Evolutionary conservation across 306 rosid genomes (phyloP), one percentile per base, ranked within the genome.

Genomic region (Comarum palustre): DNA sequence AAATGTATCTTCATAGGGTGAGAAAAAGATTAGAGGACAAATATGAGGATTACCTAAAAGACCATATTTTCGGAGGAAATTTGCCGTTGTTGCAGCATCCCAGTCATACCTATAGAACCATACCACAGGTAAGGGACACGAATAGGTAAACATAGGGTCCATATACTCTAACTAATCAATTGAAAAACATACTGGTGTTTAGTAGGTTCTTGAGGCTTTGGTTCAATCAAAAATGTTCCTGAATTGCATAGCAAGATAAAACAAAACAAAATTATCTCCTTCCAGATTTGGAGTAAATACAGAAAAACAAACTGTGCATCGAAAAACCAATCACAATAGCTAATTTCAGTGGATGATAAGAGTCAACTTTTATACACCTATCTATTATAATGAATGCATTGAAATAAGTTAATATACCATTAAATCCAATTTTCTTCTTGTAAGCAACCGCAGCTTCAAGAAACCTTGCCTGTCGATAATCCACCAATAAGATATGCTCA

Each of bases 131-230:
- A 68, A 81, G 62, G 25, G n/a, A 59, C 14, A 15, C 4, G 19
- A 6, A 27, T 12, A 24, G 17, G 32, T 72, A 67, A 81, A 57
- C 47, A 51, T 27, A 47, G 52, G 55, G 47, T 41, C 31, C 27
- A 74, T 73, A 73, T 64, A n/a, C 19, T 64, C n/a, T 41, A 69
- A 74, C 31, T 52, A 65, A 81, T 78, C 7, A 64, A 68, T 66
- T 9, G 80, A 71, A 69, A 74, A 50, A 48, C 81, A 2, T 76
- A 91, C 99, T 94, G 99, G 72, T 94, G 99, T 81, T 94, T 94
- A 54, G 96, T 94, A 55, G 97, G 99, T 84, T 94, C 99, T 83
- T 91, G 96, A 52, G 97, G 97, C 82, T 94, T 94, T 69, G 99
- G 99, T 84, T 94, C 99, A 74, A 94, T 91, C 77, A 94, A 75